Percentiles rank a stretch among this genome's conserved stretches.
Conservation (phyloP, 192 early-diverging fungal genomes). For the Borealophlyctis nickersoniae region DNA sequence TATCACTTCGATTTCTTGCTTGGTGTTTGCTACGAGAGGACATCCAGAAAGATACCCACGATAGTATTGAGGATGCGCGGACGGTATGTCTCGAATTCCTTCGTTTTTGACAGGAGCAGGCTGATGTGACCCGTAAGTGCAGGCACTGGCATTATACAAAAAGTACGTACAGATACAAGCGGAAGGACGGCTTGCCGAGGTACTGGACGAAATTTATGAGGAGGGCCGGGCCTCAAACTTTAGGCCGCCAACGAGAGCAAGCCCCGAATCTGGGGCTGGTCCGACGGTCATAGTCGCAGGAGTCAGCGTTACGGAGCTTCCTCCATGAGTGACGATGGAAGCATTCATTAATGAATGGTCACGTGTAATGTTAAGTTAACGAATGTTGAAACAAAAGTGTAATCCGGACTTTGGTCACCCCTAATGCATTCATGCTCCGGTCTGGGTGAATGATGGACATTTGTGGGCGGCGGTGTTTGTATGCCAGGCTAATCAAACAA, state of each 20-base stretch:
- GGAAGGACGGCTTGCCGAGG: slow-evolving; percentile 65
- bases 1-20: slow-evolving; percentile 86
- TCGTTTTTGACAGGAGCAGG: not conserved
- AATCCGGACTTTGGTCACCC: too few species aligned
- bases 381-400: too few species aligned
- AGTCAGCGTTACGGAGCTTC: slow-evolving; percentile 8
- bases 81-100: slow-evolving; percentile 52
- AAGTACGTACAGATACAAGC: slow-evolving; percentile 67
- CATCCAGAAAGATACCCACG: slow-evolving; percentile 88
- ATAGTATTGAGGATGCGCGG: slow-evolving; percentile 89
- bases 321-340: slow-evolving; percentile 4
- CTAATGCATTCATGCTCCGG: too few species aligned
- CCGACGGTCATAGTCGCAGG: slow-evolving; percentile 1
- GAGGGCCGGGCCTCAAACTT: slow-evolving; percentile 53
- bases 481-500: too few species aligned
- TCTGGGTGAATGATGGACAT: too few species aligned
- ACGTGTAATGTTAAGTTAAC: not conserved
- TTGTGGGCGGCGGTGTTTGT: too few species aligned
- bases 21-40: slow-evolving; percentile 81
- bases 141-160: slow-evolving; percentile 81
- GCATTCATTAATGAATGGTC: not conserved
- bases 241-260: slow-evolving; percentile 26
- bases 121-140: not conserved
- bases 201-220: slow-evolving; percentile 81
- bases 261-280: not conserved